These are phyloP conservation scores for Bassia scoparia DNA, from an alignment of 148 eudicot genomes.

Conservation along the genomic window DNA sequence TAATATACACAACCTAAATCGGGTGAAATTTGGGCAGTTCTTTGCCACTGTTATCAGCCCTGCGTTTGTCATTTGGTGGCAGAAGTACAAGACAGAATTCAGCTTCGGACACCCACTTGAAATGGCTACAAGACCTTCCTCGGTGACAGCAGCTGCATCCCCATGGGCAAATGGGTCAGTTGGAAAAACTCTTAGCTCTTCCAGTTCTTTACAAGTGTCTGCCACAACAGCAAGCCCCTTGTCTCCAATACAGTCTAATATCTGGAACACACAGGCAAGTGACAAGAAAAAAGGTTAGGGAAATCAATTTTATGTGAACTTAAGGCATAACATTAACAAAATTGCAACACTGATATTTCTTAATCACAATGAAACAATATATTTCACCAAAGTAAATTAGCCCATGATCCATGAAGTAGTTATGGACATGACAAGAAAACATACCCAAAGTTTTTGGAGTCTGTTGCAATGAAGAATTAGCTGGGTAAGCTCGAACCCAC, in stretches of 20 bases:
- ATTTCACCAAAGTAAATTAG: not conserved
- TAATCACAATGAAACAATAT: not conserved
- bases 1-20: conserved; percentile 59
- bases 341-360: no score
- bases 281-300: not conserved
- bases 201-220: conserved; percentile 68
- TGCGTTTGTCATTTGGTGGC: conserved; percentile 81
- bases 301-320: not conserved
- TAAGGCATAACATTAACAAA: no score
- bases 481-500: conserved; percentile 56
- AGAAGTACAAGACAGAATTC: conserved; percentile 65
- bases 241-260: conserved; percentile 71
- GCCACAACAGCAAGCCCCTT: conserved; percentile 61
- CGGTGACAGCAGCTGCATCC: conserved; percentile 55
- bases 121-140: conserved; percentile 72
- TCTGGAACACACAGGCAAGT: conserved; percentile 32
- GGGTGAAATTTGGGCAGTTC: conserved; percentile 67
- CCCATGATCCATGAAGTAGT: not conserved
- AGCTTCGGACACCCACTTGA: conserved; percentile 82
- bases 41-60: conserved; percentile 68
- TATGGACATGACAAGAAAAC: conserved; percentile 16
- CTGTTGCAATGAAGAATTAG: conserved; percentile 61
- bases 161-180: conserved; percentile 53
- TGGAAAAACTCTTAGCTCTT: conserved; percentile 82
- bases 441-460: conserved; percentile 68